These are phyloP conservation scores for Penicillium alfredii DNA, from an alignment of 495 filamentous ascomycete species.

Conservation along the genomic window DNA sequence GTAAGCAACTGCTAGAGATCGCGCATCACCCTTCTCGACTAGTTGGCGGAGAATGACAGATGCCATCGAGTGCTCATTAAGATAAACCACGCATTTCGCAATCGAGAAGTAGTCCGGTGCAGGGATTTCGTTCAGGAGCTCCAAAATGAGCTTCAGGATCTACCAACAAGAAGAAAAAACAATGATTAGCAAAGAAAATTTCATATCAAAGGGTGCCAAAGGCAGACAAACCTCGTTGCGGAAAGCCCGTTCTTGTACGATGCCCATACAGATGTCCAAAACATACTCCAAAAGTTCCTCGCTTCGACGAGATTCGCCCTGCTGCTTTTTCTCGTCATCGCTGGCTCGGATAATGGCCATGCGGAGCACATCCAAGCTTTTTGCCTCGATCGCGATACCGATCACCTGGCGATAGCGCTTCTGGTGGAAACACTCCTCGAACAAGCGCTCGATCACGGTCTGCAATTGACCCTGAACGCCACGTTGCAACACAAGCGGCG, in stretches of 20 bases:
- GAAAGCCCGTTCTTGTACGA: conserved; percentile 88
- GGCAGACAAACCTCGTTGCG: conserved; percentile 59
- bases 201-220: conserved; percentile 4
- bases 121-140: conserved; percentile 79
- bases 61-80: conserved; percentile 87
- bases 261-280: conserved; percentile 91
- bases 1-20: conserved; percentile 79
- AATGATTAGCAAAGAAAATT: conserved; percentile 17
- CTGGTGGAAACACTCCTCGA: conserved; percentile 81
- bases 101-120: conserved; percentile 96
- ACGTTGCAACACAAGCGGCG: conserved; percentile 47
- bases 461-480: conserved; percentile 68
- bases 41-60: conserved; percentile 80
- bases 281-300: conserved; percentile 97
- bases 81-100: conserved; percentile 94
- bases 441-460: conserved; percentile 75
- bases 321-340: conserved; percentile 68
- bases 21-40: conserved; percentile 69
- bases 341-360: conserved; percentile 76
- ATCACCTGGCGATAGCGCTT: conserved; percentile 96
- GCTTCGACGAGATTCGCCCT: conserved; percentile 54
- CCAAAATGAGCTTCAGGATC: conserved; percentile 81
- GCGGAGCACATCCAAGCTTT: conserved; percentile 84
- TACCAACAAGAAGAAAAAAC: too few relatives aligned
- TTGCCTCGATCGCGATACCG: conserved; percentile 93